phyloP scores from a whole-genome alignment of 768 basidiomycete species.

The Boletus barrowsii region DNA sequence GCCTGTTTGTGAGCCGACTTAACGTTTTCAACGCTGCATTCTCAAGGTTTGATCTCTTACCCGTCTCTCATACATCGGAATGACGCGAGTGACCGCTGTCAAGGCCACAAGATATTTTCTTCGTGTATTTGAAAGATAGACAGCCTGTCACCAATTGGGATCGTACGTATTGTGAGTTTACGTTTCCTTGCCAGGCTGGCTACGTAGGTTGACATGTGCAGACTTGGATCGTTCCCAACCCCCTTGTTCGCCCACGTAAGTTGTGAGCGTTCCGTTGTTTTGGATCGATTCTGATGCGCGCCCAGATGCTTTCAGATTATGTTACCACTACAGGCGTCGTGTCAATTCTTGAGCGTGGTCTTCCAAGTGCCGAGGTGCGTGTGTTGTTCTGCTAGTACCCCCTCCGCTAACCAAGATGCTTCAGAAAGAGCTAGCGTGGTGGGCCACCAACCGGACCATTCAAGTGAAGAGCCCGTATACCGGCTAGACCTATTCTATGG shows the following conservation, averaged over 20 bases:
- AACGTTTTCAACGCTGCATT: conserved; percentile 7
- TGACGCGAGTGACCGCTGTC: conserved; percentile 3
- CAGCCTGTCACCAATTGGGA: conserved; percentile 43
- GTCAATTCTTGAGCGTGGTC: conserved; percentile 69
- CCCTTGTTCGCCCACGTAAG: conserved; percentile 80
- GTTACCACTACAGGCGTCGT: conserved; percentile 68
- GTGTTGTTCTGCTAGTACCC: background rate
- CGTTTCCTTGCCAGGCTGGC: background rate
- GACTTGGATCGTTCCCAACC: conserved; percentile 92
- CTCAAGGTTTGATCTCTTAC: conserved; percentile 7
- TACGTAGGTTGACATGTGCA: conserved; percentile 23
- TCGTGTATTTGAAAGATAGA: conserved; percentile 20
- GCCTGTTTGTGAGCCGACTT: conserved; percentile 4
- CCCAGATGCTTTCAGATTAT: conserved; percentile 84
- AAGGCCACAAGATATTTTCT: conserved; percentile 14
- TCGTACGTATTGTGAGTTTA: conserved; percentile 73
- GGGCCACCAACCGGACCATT: conserved; percentile 69
- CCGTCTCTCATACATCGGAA: too few species aligned
- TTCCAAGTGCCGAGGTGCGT: conserved; percentile 79
- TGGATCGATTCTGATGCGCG: background rate
- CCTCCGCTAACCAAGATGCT: background rate
- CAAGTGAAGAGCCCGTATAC: conserved; percentile 70
- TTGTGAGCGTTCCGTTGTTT: background rate
- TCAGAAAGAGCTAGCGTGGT: conserved; percentile 82
- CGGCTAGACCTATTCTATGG: conserved; percentile 60